Evolutionary conservation across 805 yeast species (phyloP).

Genomic region (Zygoascus biomembranicola): DNA sequence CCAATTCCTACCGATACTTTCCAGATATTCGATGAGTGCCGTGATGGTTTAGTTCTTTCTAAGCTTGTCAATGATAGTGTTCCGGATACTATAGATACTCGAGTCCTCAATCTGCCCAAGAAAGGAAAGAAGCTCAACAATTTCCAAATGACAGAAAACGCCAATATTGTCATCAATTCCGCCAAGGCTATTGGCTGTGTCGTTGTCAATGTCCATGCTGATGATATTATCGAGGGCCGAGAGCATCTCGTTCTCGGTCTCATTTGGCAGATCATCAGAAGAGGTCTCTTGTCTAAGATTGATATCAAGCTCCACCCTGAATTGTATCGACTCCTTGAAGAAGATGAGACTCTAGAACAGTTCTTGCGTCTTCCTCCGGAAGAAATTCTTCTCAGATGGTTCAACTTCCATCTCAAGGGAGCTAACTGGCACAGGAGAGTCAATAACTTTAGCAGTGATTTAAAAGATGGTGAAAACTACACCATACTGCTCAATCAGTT

Average conservation of each 20-base stretch:
- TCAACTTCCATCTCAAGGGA: constrained; percentile 89
- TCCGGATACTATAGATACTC: constrained; percentile 95
- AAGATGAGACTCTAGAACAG: constrained; percentile 95
- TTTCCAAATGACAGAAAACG: constrained; percentile 94
- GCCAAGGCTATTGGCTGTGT: constrained; percentile 99
- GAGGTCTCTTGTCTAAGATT: constrained; percentile 89
- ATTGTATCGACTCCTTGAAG: constrained; percentile 86
- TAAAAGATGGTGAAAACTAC: constrained; percentile 91
- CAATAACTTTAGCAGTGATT: constrained; percentile 76
- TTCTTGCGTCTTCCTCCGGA: constrained; percentile 96
- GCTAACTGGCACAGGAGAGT: constrained; percentile 88
- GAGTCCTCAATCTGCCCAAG: constrained; percentile 87
- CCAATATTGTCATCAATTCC: constrained; percentile 94
- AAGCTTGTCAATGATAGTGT: constrained; percentile 95
- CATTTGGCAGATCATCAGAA: constrained; percentile 96
- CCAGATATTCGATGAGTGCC: constrained; percentile 93
- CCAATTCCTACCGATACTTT: constrained; percentile 92
- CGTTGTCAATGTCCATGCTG: constrained; percentile 95
- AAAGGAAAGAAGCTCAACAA: constrained; percentile 75
- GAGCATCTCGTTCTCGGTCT: constrained; percentile 92
- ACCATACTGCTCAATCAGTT: constrained; percentile 84
- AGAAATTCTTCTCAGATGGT: constrained; percentile 94
- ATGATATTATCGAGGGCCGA: constrained; percentile 92
- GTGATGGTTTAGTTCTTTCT: constrained; percentile 89
- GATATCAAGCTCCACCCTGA: constrained; percentile 96